Evolutionary conservation across 805 yeast species (phyloP).

Genomic region (Nakazawaea wickerhamii): DNA sequence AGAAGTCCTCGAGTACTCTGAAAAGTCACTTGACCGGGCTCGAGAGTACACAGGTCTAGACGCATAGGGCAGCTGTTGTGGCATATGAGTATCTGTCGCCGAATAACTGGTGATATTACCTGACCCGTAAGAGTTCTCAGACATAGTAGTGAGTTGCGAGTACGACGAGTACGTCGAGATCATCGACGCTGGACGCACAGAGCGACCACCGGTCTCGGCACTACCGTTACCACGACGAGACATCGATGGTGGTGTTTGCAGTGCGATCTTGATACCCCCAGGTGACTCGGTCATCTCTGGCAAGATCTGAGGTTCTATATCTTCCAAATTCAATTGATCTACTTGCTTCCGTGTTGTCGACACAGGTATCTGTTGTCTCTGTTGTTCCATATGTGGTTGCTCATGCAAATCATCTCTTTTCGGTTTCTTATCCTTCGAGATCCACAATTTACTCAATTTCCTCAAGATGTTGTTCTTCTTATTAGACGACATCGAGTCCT

Average conservation of each 20-base stretch:
- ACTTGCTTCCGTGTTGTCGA: slow-evolving; percentile 13
- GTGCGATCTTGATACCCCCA: background rate
- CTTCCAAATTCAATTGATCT: background rate
- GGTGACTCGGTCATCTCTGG: background rate
- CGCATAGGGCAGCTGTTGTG: background rate
- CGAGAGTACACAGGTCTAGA: slow-evolving; percentile 23
- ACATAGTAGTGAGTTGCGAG: slow-evolving; percentile 41
- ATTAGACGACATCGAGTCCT: background rate
- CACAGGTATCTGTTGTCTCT: slow-evolving; percentile 26
- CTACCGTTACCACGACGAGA: slow-evolving; percentile 1
- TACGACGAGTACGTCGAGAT: slow-evolving; percentile 45
- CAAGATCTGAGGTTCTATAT: no score
- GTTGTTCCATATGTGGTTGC: slow-evolving; percentile 18
- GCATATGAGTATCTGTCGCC: slow-evolving; percentile 21
- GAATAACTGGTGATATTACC: slow-evolving; percentile 32
- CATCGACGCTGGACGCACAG: slow-evolving; percentile 42
- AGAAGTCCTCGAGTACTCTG: slow-evolving; percentile 20
- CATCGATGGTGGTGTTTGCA: background rate
- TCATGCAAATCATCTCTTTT: slow-evolving; percentile 5
- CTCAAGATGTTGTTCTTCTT: slow-evolving; percentile 4
- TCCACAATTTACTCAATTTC: slow-evolving; percentile 9
- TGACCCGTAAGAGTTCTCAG: slow-evolving; percentile 42
- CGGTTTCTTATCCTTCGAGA: background rate
- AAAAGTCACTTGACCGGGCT: slow-evolving; percentile 28
- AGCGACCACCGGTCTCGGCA: slow-evolving; percentile 1